These are phyloP conservation scores for Sequoia sempervirens DNA, from an alignment of 75 land plant genomes.

Conservation along the genomic window DNA sequence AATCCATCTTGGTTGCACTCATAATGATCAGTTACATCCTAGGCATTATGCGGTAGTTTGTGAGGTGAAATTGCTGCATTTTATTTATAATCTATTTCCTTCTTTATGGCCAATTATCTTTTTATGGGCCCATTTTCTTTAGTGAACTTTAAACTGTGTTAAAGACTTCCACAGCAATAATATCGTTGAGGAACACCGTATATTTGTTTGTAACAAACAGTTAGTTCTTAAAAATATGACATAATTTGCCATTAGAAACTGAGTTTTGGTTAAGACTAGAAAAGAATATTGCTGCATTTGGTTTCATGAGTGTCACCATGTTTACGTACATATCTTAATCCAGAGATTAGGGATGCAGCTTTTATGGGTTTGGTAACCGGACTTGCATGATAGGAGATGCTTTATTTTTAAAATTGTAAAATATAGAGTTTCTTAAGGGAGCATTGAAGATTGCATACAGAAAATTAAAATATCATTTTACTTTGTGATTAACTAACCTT, in stretches of 20 bases:
- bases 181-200: not conserved
- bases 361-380: not conserved
- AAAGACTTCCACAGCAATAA: not conserved
- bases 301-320: not conserved
- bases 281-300: not conserved
- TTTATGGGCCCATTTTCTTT: not conserved
- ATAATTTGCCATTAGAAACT: not conserved
- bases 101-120: not conserved
- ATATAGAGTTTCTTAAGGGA: not conserved
- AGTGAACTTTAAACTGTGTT: not conserved
- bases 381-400: not conserved
- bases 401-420: not conserved
- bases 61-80: not conserved
- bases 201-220: not conserved
- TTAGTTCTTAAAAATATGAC: not conserved
- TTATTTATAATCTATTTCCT: not conserved
- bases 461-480: not conserved
- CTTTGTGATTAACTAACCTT: too few species aligned
- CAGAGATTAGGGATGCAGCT: not conserved
- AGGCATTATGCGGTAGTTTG: not conserved
- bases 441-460: not conserved
- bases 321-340: not conserved
- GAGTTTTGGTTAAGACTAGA: not conserved
- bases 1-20: not conserved
- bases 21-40: not conserved